Conservation (phyloP, 2,329 filamentous ascomycete species). For the Alternaria ventricosa region DNA sequence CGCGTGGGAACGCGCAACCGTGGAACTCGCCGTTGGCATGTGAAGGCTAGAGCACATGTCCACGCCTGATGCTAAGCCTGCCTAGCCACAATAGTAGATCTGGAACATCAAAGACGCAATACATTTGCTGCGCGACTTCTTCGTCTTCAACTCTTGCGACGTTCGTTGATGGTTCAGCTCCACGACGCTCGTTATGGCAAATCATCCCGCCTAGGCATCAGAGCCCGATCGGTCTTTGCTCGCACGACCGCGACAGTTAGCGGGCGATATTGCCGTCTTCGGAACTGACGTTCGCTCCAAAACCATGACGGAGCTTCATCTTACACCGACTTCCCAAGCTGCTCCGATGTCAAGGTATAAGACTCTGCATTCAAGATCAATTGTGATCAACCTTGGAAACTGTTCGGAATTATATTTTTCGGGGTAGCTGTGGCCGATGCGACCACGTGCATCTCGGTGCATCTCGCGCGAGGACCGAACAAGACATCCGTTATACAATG, state of each 20-base stretch:
- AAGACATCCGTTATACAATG: background rate
- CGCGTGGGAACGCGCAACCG: constrained; percentile 11
- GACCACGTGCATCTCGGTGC: constrained; percentile 10
- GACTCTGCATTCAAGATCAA: background rate
- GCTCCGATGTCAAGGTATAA: background rate
- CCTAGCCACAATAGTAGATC: background rate
- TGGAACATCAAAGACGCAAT: background rate
- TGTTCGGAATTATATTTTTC: background rate
- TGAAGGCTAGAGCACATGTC: constrained; percentile 25
- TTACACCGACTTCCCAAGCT: background rate
- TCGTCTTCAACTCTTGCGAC: background rate
- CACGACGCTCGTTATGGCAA: constrained; percentile 24
- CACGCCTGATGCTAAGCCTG: constrained; percentile 4
- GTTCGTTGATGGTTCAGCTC: background rate
- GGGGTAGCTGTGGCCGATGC: constrained; percentile 12
- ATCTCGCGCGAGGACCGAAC: constrained; percentile 7
- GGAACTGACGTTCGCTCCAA: background rate
- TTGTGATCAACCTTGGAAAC: background rate
- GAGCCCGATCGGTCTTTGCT: constrained; percentile 37
- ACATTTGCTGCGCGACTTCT: background rate
- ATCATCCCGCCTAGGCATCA: constrained; percentile 24
- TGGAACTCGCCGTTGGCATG: constrained; percentile 22
- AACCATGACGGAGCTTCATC: background rate
- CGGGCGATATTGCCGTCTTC: constrained; percentile 30
- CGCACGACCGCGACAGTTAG: constrained; percentile 16